Percentiles rank a stretch among this genome's conserved stretches.
These are phyloP conservation scores for Corymbia maculata DNA, from an alignment of 345 rosid genomes.

Conservation along the genomic window DNA sequence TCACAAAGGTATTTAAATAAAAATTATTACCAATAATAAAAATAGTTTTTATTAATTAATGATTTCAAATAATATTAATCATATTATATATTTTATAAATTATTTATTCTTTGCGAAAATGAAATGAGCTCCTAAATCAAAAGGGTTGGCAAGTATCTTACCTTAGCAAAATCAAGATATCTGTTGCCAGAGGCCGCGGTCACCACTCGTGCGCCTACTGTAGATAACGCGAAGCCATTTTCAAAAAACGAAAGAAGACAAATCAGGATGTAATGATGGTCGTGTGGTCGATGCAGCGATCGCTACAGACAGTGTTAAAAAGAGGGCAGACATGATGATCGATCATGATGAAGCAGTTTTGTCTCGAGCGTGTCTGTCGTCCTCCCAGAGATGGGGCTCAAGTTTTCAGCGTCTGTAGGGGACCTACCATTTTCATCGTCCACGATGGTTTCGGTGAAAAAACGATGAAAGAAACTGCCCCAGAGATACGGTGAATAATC, in stretches of 20 bases:
- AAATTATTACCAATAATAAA: fast-evolving
- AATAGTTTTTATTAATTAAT: no score
- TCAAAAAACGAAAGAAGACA: not conserved
- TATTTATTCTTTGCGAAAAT: no score
- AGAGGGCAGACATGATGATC: not conserved
- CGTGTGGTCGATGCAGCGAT: not conserved
- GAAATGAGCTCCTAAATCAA: not conserved
- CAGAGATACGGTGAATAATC: not conserved
- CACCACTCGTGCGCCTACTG: not conserved
- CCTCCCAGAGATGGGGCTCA: not conserved
- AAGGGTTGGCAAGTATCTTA: not conserved
- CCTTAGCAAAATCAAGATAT: not conserved
- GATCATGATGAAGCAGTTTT: not conserved
- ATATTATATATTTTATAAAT: no score
- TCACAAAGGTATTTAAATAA: no score
- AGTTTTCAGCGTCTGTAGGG: not conserved
- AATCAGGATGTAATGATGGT: not conserved
- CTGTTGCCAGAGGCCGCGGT: not conserved
- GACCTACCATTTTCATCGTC: not conserved
- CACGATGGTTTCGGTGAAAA: not conserved
- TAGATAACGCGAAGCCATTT: not conserved
- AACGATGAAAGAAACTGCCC: not conserved
- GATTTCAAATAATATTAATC: fast-evolving
- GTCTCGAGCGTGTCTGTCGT: not conserved
- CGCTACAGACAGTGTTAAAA: not conserved